A percentile compares a stretch with the other conserved stretches of the same genome.
Evolutionary conservation across 1,284 basidiomycete genomes (phyloP).

Genomic region (Inonotus obliquus): DNA sequence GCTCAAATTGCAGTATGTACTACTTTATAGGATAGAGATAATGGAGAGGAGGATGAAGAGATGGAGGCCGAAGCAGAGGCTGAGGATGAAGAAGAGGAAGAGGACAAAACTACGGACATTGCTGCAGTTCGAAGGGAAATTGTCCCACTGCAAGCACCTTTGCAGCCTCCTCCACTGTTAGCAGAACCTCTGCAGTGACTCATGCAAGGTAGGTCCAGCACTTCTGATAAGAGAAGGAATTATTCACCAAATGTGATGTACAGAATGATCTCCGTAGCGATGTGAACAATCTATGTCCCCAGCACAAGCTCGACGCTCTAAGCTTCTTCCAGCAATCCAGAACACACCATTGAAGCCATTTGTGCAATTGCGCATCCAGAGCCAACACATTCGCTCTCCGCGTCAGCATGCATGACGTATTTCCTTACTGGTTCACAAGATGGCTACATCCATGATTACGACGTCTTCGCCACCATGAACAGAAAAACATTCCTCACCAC

Average conservation of each 20-base stretch:
- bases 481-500: conserved; percentile 85
- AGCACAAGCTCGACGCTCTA: conserved; percentile 42
- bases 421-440: conserved; percentile 90
- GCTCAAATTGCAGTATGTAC: background rate
- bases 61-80: conserved; percentile 29
- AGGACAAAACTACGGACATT: conserved; percentile 22
- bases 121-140: conserved; percentile 15
- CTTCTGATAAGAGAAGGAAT: conserved; percentile 3
- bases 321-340: conserved; percentile 28
- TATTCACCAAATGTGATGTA: background rate
- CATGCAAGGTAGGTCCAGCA: conserved; percentile 15
- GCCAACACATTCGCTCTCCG: conserved; percentile 81
- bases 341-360: conserved; percentile 83
- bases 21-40: conserved; percentile 48
- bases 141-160: conserved; percentile 26
- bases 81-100: conserved; percentile 25
- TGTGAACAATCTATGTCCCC: conserved; percentile 58
- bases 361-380: conserved; percentile 88
- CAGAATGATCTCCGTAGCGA: conserved; percentile 22
- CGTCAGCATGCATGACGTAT: conserved; percentile 85
- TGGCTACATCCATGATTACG: conserved; percentile 91
- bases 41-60: conserved; percentile 38
- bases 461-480: conserved; percentile 86
- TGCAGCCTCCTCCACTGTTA: conserved; percentile 18
- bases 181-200: conserved; percentile 7